Evolutionary conservation across 768 basidiomycete genomes (phyloP), one percentile per base, ranked within the genome.

Genomic region (Infundibulicybe gibba): DNA sequence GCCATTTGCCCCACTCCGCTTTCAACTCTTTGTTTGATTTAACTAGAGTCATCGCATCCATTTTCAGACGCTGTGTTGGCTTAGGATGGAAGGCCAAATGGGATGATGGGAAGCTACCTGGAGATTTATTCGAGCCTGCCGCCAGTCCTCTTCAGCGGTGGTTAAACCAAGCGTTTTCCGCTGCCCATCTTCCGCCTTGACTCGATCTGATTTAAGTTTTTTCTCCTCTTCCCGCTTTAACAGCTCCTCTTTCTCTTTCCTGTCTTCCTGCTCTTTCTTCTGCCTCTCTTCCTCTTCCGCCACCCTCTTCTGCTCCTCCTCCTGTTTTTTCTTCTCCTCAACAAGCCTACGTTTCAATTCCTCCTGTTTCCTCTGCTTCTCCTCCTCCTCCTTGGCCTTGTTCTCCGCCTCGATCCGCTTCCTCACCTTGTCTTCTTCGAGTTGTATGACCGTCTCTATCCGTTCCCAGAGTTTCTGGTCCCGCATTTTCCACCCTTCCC

Each of bases 71-170:
- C 80, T 92, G 52, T 46, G 44, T 21, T 41, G 32, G 44, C 41
- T 20, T 19, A 20, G 15, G 60, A 31, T 40, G 20, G 34, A 38
- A 14, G 44, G 34, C 34, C 5, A 8, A 34, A 33, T 15, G 11
- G 30, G 2, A 35, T 35, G 21, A 47, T 31, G 20, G 17, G 11
- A n/a, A 58, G 70, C 44, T 62, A 84, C 88, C 68, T 69, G 69
- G 30, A 89, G 67, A 32, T 65, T 69, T 20, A 65, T 61, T 15
- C 85, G 75, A 8, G 80, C 82, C 25, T 69, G 61, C 37, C 61
- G 53, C 87, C 87, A 90, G 54, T 91, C 87, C 15, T 83, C 80
- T 33, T 72, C 70, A 10, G 81, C 69, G 0, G 75, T 74, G 2
- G 72, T 69, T 59, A 86, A 62, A 10, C 80, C 84, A 12, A 83